Base-by-base conservation (phyloP, 305 asterid species). In the Fraxinus platypoda region DNA sequence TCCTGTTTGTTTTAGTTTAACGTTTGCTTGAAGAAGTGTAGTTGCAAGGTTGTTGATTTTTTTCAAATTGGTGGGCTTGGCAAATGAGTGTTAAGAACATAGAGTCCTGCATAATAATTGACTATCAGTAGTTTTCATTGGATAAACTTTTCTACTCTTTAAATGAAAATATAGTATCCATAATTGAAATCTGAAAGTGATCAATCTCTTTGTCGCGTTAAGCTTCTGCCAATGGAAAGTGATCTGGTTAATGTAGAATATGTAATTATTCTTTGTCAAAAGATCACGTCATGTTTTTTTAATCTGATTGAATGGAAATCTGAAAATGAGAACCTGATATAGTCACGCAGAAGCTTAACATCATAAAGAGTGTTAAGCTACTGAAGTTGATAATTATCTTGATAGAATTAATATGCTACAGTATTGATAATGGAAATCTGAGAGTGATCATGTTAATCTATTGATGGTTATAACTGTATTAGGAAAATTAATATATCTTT, bases 401-500 rank as follows among this genome's bases (percentile, higher is more conserved):
- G 28, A 19, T 25, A 57, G 13, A 57, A 64, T 64, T 64, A 25
- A 23, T 64, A 64, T 11, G 17, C 6, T 64, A 64, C 59, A 41
- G 4, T 13, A 12, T 46, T 17, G 6, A 35, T 31, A 26, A 31
- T 71, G 33, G 19, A 46, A 38, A 59, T 57, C 33, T 86, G 59
- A 52, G 71, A 11, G 73, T 11, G 73, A 64, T 64, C 33, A 8
- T 25, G 34, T 3, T 64, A 70, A 81, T 31, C 46, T 38, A 57
- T n/a, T 73, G 70, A 54, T 74, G 5, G 64, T 71, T 30, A 78
- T 4, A 4, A 25, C 49, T n/a, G 30, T 70, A 79, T 74, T 12
- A 25, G 43, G 30, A 78, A 25, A 28, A 52, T 28, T 74, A 57
- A 15, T 78, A 62, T 21, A 73, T 34, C 57, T 81, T 64, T 81